phyloP scores from a whole-genome alignment of 768 basidiomycete genomes.

The Boletus barrowsii region DNA sequence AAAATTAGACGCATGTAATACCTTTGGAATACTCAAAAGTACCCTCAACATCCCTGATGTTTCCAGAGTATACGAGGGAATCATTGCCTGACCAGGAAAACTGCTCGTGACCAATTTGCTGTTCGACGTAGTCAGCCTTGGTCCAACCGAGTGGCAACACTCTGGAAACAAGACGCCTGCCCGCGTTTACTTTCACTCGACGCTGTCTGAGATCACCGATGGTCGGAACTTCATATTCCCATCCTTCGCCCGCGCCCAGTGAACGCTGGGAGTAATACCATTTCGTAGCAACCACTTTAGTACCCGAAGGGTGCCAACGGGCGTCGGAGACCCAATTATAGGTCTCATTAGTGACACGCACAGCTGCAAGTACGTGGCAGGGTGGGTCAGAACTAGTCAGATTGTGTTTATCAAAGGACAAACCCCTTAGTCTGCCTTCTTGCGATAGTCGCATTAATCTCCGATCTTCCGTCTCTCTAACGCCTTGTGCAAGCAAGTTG shows the following conservation, averaged over 20 bases:
- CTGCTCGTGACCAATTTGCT: constrained; percentile 75
- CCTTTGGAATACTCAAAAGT: constrained; percentile 66
- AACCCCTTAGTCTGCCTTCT: constrained; percentile 56
- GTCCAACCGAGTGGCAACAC: constrained; percentile 62
- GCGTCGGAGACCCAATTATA: constrained; percentile 69
- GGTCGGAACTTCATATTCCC: constrained; percentile 57
- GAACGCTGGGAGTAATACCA: constrained; percentile 69
- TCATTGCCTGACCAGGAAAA: constrained; percentile 60
- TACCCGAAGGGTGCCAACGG: constrained; percentile 66
- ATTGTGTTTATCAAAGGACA: neutral
- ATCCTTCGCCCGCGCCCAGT: constrained; percentile 70
- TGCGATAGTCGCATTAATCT: constrained; percentile 47
- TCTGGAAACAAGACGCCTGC: constrained; percentile 53
- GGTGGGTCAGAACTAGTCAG: constrained; percentile 1
- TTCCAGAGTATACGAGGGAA: constrained; percentile 62
- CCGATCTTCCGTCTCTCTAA: constrained; percentile 48
- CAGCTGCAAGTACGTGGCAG: constrained; percentile 26
- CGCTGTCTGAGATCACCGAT: constrained; percentile 5
- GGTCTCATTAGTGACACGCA: constrained; percentile 67
- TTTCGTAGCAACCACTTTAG: constrained; percentile 67
- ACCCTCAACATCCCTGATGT: constrained; percentile 47
- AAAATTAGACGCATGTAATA: constrained; percentile 16
- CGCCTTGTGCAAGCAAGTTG: constrained; percentile 43
- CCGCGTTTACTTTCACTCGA: constrained; percentile 39
- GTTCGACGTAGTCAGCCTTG: constrained; percentile 55